Conservation (phyloP, 1,139 yeast species). For the Sugiyamaella novakii region DNA sequence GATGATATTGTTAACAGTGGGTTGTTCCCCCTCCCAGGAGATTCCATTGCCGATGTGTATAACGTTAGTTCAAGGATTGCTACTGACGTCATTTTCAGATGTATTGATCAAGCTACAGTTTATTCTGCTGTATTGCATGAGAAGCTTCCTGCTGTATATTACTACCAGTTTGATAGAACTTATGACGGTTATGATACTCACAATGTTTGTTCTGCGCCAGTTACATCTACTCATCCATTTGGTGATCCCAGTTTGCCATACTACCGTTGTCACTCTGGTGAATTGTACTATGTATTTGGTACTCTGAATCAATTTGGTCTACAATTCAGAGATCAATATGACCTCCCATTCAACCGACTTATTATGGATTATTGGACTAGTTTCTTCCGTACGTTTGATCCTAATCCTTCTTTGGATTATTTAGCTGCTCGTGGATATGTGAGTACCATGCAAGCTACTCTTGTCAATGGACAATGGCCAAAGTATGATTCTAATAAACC, state of each 20-base stretch:
- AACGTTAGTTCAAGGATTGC: constrained; percentile 12
- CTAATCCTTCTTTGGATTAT: constrained; percentile 8
- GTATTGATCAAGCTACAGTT: constrained; percentile 15
- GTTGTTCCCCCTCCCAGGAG: constrained; percentile 8
- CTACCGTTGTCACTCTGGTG: constrained; percentile 11
- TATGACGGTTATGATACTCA: constrained; percentile 13
- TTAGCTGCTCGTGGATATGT: constrained; percentile 10
- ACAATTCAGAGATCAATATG: constrained; percentile 13
- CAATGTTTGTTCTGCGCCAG: constrained; percentile 10
- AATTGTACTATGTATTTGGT: constrained; percentile 13
- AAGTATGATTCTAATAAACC: neutral
- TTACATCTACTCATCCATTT: constrained; percentile 9
- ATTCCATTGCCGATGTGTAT: constrained; percentile 10
- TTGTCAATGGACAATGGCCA: constrained; percentile 9
- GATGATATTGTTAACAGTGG: constrained; percentile 1
- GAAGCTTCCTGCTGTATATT: constrained; percentile 1
- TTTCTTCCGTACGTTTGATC: constrained; percentile 10
- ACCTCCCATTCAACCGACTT: constrained; percentile 8
- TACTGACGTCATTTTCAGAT: constrained; percentile 10
- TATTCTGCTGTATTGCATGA: constrained; percentile 7
- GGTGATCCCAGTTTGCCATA: constrained; percentile 14
- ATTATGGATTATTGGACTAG: constrained; percentile 11
- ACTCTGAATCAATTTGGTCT: constrained; percentile 11
- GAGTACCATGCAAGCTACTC: neutral
- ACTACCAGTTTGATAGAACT: constrained; percentile 16